Evolutionary conservation across 2,329 filamentous ascomycete genomes (phyloP).

Genomic region (Macroventuria anomochaeta): DNA sequence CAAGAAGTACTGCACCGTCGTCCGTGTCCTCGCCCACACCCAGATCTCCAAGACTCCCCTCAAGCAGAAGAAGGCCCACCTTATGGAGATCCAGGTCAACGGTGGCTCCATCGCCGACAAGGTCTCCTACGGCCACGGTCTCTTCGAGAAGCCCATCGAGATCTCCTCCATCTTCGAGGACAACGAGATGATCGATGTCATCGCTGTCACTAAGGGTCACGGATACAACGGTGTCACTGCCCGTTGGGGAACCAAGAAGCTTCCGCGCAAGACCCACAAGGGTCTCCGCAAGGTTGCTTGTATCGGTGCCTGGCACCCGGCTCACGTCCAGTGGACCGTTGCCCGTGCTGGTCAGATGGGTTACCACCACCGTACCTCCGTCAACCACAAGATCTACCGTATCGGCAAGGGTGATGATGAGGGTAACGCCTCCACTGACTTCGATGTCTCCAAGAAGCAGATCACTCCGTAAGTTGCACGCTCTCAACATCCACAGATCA

Average conservation of each 20-base stretch:
- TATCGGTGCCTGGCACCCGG: slow-evolving; percentile 99
- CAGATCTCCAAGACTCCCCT: slow-evolving; percentile 99
- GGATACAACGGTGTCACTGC: slow-evolving; percentile 96
- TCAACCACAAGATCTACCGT: slow-evolving; percentile 99
- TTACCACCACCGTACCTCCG: slow-evolving; percentile 99
- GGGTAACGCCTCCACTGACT: slow-evolving; percentile 90
- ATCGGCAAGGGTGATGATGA: slow-evolving; percentile 92
- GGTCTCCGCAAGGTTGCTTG: slow-evolving; percentile 99
- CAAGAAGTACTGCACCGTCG: slow-evolving; percentile 99
- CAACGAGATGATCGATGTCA: slow-evolving; percentile 99
- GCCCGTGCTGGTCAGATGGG: slow-evolving; percentile 99
- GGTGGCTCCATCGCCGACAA: slow-evolving; percentile 95
- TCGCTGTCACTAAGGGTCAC: slow-evolving; percentile 99
- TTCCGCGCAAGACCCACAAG: slow-evolving; percentile 99
- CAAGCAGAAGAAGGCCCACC: slow-evolving; percentile 99
- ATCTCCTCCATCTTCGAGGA: slow-evolving; percentile 96
- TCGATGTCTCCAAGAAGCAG: slow-evolving; percentile 98
- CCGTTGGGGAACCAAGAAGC: slow-evolving; percentile 99
- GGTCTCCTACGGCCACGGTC: slow-evolving; percentile 91
- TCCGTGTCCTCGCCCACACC: slow-evolving; percentile 98
- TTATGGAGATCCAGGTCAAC: slow-evolving; percentile 99
- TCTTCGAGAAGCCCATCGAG: slow-evolving; percentile 99
- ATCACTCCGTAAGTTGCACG: slow-evolving; percentile 90
- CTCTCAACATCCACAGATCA: not conserved
- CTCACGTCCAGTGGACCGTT: slow-evolving; percentile 99